A percentile compares a stretch with the other conserved stretches of the same genome.
Evolutionary conservation across 441 rosid genomes (phyloP).

Genomic region (Jatropha podagrica): DNA sequence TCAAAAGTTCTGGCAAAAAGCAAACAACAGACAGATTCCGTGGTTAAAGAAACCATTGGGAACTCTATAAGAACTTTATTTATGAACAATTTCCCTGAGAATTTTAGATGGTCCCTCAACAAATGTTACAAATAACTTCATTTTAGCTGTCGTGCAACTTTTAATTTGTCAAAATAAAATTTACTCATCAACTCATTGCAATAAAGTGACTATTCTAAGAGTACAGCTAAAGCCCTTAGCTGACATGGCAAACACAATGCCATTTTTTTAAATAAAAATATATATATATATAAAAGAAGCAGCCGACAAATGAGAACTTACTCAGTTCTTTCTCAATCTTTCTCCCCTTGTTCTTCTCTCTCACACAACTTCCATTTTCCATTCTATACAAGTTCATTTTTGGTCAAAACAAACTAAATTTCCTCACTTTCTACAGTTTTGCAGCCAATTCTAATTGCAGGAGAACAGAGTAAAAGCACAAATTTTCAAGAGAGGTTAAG

Average conservation of each 20-base stretch:
- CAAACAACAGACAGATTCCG: neutral
- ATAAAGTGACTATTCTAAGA: no score
- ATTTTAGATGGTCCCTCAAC: no score
- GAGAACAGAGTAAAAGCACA: neutral
- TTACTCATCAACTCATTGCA: no score
- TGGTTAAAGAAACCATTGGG: neutral
- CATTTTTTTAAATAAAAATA: no score
- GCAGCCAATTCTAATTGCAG: neutral
- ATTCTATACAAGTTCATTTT: neutral
- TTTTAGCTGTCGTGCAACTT: no score
- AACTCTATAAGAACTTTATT: neutral
- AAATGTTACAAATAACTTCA: no score
- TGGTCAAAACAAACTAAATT: neutral
- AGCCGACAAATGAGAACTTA: no score
- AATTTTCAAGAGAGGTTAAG: neutral
- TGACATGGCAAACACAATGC: no score
- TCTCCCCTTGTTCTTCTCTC: neutral
- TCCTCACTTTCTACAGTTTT: neutral
- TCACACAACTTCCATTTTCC: neutral
- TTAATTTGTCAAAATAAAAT: no score
- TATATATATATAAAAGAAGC: no score
- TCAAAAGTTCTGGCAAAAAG: neutral
- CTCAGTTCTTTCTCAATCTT: no score
- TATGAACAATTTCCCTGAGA: neutral
- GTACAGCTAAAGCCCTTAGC: no score